Percentiles rank a stretch among this genome's conserved stretches.
These are phyloP conservation scores for Fusarium piperis DNA, from an alignment of 2,329 filamentous ascomycete species.

Conservation along the genomic window DNA sequence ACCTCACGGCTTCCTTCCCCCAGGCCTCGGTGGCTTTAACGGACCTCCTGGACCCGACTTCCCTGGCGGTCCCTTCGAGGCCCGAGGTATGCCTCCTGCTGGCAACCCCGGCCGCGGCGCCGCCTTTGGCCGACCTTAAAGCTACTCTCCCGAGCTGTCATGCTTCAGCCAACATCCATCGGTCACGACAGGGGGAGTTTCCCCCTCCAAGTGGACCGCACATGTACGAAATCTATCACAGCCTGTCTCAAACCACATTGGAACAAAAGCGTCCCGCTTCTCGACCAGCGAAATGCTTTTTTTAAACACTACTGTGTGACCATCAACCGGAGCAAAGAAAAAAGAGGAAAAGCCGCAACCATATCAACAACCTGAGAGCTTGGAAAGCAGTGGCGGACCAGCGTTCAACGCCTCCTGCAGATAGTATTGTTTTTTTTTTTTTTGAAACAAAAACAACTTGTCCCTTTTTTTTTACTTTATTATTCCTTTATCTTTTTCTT, in stretches of 20 bases:
- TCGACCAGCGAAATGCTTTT: neutral
- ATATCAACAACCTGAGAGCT: constrained; percentile 25
- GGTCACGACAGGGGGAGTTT: neutral
- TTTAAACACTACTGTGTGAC: constrained; percentile 31
- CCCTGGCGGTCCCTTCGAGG: constrained; percentile 61
- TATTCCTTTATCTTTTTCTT: constrained; percentile 11
- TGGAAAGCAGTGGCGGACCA: constrained; percentile 21
- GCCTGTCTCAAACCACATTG: constrained; percentile 27
- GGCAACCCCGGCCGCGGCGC: constrained; percentile 50
- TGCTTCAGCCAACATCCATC: neutral
- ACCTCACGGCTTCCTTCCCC: constrained; percentile 63
- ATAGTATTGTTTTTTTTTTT: constrained; percentile 28
- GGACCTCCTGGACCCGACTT: constrained; percentile 61
- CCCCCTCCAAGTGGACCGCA: constrained; percentile 6
- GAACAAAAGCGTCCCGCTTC: neutral
- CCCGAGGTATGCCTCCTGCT: constrained; percentile 63
- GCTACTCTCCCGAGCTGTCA: neutral
- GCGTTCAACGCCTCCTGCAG: constrained; percentile 20
- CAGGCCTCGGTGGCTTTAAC: constrained; percentile 66
- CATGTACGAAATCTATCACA: constrained; percentile 34
- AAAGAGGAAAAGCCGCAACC: neutral
- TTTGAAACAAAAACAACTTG: neutral
- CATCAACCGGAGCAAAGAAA: constrained; percentile 17
- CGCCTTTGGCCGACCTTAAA: constrained; percentile 46
- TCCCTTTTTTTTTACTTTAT: neutral